Base-by-base conservation (phyloP, 352 stramenopile genomes). In the Phytophthora vignae region DNA sequence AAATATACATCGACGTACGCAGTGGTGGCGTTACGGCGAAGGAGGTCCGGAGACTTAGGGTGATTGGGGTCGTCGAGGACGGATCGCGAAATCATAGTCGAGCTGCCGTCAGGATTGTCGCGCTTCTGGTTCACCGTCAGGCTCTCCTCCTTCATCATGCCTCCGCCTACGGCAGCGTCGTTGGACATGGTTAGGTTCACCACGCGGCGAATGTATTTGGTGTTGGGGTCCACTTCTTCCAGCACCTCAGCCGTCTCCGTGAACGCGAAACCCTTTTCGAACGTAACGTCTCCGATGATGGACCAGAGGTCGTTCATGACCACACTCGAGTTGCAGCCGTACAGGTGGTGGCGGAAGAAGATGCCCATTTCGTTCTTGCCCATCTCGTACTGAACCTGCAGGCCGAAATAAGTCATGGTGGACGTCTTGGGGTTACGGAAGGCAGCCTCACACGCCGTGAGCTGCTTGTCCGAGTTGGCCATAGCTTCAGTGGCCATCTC, bases 311-410 rank as follows among this genome's bases (percentile, higher is more conserved):
- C 85, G 40, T 92, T 87, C 60, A 91, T 82, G 22, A 94, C 79
- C 29, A 77, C 55, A n/a, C 55, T 83, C 46, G 88, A 78, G 64
- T 92, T 88, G 67, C 88, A 90, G 59, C 90, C 90, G 71, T 92
- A 94, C 14, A 96, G 78, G 66, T 93, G 86, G 62, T 95, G 88
- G 31, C 88, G 87, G 76, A 95, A 95, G 67, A 90, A 96, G 63
- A 96, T 94, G 19, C 83, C 81, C 87, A 95, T 92, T 64, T 94
- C 88, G 52, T 93, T 87, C 73, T 95, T 94, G 64, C 78, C 85
- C 79, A 95, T 94, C 48, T 96, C 90, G 65, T 96, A 96, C 74
- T 96, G 90, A 44, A 96, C 90, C 56, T 95, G 84, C 31, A 96
- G 73, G 4, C 90, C 90, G 65, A 96, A 95, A 77, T 96, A 96